A percentile compares a stretch with the other conserved stretches of the same genome.
phyloP scores from a whole-genome alignment of 352 stramenopile genomes.

The Phytophthora pluvialis region DNA sequence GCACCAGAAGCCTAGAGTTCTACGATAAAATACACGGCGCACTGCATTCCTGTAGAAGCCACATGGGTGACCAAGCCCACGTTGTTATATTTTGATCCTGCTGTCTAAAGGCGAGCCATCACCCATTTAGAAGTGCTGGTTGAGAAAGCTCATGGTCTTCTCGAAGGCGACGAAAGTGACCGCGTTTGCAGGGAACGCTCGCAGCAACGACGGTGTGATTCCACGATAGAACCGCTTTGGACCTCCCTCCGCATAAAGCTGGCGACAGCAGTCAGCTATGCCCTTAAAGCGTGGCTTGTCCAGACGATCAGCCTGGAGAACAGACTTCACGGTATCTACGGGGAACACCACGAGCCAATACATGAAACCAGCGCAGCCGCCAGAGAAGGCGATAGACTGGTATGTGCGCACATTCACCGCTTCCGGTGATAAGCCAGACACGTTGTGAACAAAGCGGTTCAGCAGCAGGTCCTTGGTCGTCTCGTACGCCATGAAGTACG shows the following conservation, averaged over 20 bases:
- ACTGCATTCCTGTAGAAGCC: background rate
- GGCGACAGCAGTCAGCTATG: slow-evolving; percentile 67
- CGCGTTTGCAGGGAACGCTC: slow-evolving; percentile 83
- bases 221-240: slow-evolving; percentile 76
- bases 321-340: slow-evolving; percentile 85
- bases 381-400: slow-evolving; percentile 73
- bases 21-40: slow-evolving; percentile 15
- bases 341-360: slow-evolving; percentile 87
- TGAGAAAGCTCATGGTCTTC: slow-evolving; percentile 77
- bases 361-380: slow-evolving; percentile 82
- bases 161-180: slow-evolving; percentile 89
- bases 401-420: slow-evolving; percentile 71
- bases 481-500: slow-evolving; percentile 88
- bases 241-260: slow-evolving; percentile 77
- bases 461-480: slow-evolving; percentile 68
- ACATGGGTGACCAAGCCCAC: background rate
- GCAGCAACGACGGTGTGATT: slow-evolving; percentile 78
- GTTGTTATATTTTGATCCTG: slow-evolving; percentile 7
- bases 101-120: slow-evolving; percentile 1
- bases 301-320: slow-evolving; percentile 80
- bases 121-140: slow-evolving; percentile 67
- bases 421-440: slow-evolving; percentile 51
- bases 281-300: slow-evolving; percentile 73
- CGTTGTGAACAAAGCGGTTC: slow-evolving; percentile 55
- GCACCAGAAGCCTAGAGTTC: slow-evolving; percentile 4